phyloP scores from a whole-genome alignment of 192 early-diverging fungal species.

The Gamsiella multidivaricata region DNA sequence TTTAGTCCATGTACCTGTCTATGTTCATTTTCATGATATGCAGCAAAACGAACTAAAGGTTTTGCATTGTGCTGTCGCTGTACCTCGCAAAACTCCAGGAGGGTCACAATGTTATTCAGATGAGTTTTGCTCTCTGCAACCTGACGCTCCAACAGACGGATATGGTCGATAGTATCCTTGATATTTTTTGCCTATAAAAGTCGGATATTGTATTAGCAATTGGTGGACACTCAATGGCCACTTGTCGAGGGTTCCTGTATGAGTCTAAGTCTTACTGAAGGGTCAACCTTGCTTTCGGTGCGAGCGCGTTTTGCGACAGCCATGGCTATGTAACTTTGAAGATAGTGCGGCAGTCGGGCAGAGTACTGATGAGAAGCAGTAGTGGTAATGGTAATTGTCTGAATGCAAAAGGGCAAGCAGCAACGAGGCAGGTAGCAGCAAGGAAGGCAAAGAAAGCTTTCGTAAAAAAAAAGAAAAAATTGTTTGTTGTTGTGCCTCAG shows the following conservation, averaged over 20 bases:
- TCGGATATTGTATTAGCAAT: background rate
- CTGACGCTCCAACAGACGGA: slow-evolving; percentile 70
- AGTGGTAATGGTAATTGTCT: too few species aligned
- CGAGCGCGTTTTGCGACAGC: slow-evolving; percentile 44
- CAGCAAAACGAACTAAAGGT: background rate
- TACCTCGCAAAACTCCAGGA: slow-evolving; percentile 68
- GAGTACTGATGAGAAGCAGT: too few species aligned
- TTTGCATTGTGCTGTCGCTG: background rate
- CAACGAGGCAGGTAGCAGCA: too few species aligned
- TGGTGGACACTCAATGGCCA: background rate
- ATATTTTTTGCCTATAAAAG: slow-evolving; percentile 22
- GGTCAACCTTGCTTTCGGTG: slow-evolving; percentile 14
- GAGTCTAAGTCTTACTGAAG: slow-evolving; percentile 13
- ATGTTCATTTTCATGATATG: too few species aligned
- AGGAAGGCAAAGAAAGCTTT: too few species aligned
- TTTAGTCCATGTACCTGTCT: too few species aligned
- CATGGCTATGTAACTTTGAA: slow-evolving; percentile 15
- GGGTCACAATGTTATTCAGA: slow-evolving; percentile 79
- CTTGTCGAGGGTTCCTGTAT: background rate
- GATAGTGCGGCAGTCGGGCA: too few species aligned
- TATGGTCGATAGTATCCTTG: slow-evolving; percentile 51
- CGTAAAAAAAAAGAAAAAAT: slow-evolving; percentile 21
- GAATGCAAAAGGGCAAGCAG: background rate
- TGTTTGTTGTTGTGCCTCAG: background rate
- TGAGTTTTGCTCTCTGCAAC: slow-evolving; percentile 75